Base-by-base conservation (phyloP, 2,329 filamentous ascomycete species). In the Cladosporium sp. region DNA sequence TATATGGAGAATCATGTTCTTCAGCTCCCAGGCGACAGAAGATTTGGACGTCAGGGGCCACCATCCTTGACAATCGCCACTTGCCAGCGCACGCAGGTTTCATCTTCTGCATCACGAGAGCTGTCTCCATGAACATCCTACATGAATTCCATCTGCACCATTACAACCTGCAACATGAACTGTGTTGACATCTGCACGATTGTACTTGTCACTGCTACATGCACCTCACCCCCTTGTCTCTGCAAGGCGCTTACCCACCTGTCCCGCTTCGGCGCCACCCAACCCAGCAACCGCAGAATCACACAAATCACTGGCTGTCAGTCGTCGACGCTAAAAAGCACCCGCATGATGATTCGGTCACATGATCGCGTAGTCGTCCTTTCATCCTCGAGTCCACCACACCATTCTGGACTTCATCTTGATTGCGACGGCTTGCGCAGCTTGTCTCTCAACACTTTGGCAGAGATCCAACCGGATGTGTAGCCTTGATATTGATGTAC, bases 401-500 rank as follows among this genome's bases (percentile, higher is more conserved):
- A 59, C 63, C 63, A 65, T 59, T 51, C 44, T 60, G 55, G 18
- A 64, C 60, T 64, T 44, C 62, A 64, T 61, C 15, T 59, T 12
- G 36, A 47, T 36, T 59, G 57, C 24, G 57, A 59, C 24, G 36
- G 57, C 34, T 36, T 59, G 57, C 36, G 34, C 24, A n/a, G 34
- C 21, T 15, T 41, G 41, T 47, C 41, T 36, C 57, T 47, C 57
- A 59, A 59, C 57, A 38, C 24, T 24, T 59, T 59, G 12, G 36
- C 14, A 24, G n/a, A 59, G 34, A 28, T 47, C 57, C 57, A 59
- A 59, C 57, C 57, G 57, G 57, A 47, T 59, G 34, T 8, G 14
- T 21, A 30, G 28, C 30, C 52, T 21, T 3, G 52, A n/a, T 2
- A 34, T 21, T 30, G 28, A 32, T 32, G 52, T 34, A 21, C 41